Evolutionary conservation across 192 early-diverging fungal genomes (phyloP).

Genomic region (Coemansia aciculifera): DNA sequence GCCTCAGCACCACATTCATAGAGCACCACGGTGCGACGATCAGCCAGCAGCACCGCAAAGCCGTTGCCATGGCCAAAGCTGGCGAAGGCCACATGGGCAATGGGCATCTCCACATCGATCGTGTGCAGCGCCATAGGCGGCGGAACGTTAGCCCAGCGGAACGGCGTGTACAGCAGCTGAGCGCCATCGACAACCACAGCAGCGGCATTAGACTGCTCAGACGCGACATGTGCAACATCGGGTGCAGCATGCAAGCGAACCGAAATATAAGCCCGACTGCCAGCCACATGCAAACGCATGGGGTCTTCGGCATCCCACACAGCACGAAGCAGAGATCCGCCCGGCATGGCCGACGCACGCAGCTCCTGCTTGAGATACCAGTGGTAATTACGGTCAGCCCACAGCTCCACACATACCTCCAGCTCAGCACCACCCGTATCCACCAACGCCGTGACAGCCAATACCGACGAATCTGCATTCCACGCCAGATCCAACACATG

Average conservation of each 20-base stretch:
- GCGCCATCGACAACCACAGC: constrained; percentile 80
- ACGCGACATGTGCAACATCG: constrained; percentile 22
- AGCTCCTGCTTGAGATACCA: constrained; percentile 96
- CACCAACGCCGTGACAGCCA: constrained; percentile 68
- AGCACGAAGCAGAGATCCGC: neutral
- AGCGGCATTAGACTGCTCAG: constrained; percentile 36
- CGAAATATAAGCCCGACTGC: constrained; percentile 16
- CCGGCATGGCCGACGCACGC: constrained; percentile 24
- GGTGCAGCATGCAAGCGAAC: constrained; percentile 23
- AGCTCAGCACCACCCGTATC: constrained; percentile 19
- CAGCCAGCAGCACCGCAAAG: constrained; percentile 70
- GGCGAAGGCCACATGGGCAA: constrained; percentile 65
- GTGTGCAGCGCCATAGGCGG: constrained; percentile 82
- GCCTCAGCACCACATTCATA: constrained; percentile 30
- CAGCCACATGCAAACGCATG: constrained; percentile 62
- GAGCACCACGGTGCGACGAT: constrained; percentile 40
- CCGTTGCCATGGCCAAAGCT: constrained; percentile 63
- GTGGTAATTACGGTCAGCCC: constrained; percentile 93
- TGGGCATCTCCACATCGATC: constrained; percentile 8
- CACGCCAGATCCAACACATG: constrained; percentile 59
- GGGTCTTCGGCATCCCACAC: constrained; percentile 83
- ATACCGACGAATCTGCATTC: constrained; percentile 86
- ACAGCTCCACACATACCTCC: constrained; percentile 73
- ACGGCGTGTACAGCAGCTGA: constrained; percentile 47
- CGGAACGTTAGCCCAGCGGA: constrained; percentile 78